Evolutionary conservation across 345 rosid genomes (phyloP), one percentile per base, ranked within the genome.

Genomic region (Noccaea caerulescens): DNA sequence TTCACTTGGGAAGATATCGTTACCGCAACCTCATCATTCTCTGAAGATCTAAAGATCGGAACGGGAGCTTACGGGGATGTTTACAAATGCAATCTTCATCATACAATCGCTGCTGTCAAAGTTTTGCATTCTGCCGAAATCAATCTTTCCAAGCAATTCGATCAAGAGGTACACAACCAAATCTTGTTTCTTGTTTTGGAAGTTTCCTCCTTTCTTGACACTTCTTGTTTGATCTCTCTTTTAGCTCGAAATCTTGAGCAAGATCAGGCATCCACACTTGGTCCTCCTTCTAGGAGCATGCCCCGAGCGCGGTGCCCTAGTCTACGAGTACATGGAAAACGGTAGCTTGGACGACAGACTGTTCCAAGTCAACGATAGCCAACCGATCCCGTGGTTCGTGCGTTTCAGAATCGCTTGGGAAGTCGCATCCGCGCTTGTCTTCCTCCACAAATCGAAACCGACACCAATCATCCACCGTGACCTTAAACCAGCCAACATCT

Each of bases 221-320:
- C 51, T 41, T 45, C 11, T 69, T 5, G 9, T 23, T 63, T 18
- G 6, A 66, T 41, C 10, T 41, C 41, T 77, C 41, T 77, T 68
- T 67, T 85, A 92, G 97, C 79, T 93, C 25, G 92, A 90, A 53
- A 79, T 93, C 69, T 81, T 93, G 83, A 87, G 93, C 84, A 88
- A 80, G 78, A 83, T 88, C 51, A 88, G 84, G 6, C 98, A 93
- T 45, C 98, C 97, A 0, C 90, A 93, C 85, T 79, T 93, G 82
- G 89, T 93, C 64, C 88, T 90, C 43, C 98, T 93, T 68, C 79
- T 93, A 38, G 98, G 98, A 43, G 98, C 98, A 33, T 93, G 98
- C 63, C 83, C 81, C 1, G 89, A 87, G 25, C 88, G 33, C 0
- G 90, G 91, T 8, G 89, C 93, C 62, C 79, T 92, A 55, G 86